Evolutionary conservation across 192 early-diverging fungal genomes (phyloP).

Genomic region (Backusella liffmaniae): DNA sequence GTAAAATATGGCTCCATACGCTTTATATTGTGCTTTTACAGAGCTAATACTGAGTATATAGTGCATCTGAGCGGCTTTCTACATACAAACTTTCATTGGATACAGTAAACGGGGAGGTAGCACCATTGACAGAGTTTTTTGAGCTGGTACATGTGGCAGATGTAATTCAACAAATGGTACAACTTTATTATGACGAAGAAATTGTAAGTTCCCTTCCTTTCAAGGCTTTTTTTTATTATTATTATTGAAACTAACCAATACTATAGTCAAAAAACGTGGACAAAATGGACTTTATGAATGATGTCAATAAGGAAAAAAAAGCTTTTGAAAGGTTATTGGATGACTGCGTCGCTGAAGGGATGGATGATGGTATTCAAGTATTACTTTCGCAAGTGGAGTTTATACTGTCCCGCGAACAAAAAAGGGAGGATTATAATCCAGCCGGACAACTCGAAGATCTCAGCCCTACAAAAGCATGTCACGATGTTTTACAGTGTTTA

Average conservation of each 20-base stretch:
- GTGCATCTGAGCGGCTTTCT: constrained; percentile 46
- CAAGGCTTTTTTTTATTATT: not conserved
- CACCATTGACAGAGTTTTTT: constrained; percentile 80
- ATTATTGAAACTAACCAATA: not conserved
- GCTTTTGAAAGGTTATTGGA: constrained; percentile 83
- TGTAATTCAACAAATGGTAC: constrained; percentile 90
- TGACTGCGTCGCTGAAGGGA: constrained; percentile 86
- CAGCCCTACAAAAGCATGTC: constrained; percentile 83
- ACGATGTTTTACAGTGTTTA: constrained; percentile 73
- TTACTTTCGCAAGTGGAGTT: constrained; percentile 86
- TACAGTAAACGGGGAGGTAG: constrained; percentile 43
- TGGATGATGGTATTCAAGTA: constrained; percentile 87
- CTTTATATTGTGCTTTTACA: not conserved
- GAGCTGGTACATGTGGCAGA: constrained; percentile 94
- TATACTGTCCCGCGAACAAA: constrained; percentile 73
- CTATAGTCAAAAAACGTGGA: constrained; percentile 68
- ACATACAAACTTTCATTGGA: constrained; percentile 42
- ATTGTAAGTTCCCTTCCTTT: constrained; percentile 50
- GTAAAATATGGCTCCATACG: not conserved
- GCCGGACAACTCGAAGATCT: constrained; percentile 54
- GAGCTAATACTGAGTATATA: constrained; percentile 9
- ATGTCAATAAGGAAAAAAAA: constrained; percentile 91
- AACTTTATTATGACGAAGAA: constrained; percentile 90
- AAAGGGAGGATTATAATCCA: constrained; percentile 73
- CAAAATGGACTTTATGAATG: constrained; percentile 89